Evolutionary conservation across 441 rosid species (phyloP), one percentile per base, ranked within the genome.

Genomic region (Arabidopsis lyrata): DNA sequence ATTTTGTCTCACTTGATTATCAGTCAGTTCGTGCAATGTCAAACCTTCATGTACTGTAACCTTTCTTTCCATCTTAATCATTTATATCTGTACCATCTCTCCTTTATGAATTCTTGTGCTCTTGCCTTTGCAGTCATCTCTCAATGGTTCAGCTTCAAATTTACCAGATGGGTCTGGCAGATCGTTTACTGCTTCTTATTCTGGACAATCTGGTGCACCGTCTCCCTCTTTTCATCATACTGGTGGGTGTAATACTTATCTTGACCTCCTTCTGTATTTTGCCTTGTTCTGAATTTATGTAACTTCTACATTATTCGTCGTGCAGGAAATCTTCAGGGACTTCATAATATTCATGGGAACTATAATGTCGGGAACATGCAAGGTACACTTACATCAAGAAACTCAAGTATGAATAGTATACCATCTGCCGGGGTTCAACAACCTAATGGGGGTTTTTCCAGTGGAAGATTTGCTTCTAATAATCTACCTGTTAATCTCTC

Each of bases 341-440:
- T 95, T 79, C 99, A 95, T 77, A 88, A 88, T 73, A 80, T 92
- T 74, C 94, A 95, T 75, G 99, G 97, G 67, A 89, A 86, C 78
- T 95, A 86, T 84, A 95, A 88, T 83, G 89, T 90, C 65, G 88
- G 97, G 73, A 90, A 81, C 86, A 87, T 95, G 80, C 95, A 91
- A 34, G 94, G 97, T 78, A 81, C 96, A 54, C 90, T 95, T 55
- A 42, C 91, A 80, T 89, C 97, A 66, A 92, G 99, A 82, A 95
- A 89, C 81, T 87, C 97, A 57, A 75, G 93, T 57, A 70, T 92
- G 68, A 90, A 81, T 61, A 90, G 77, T 66, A 77, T 89, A 77
- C 96, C 92, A 63, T 86, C 97, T n/a, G 84, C 90, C 22, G 97
- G 94, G 53, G 86, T 90, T 74, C 99, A 95, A 75, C 97, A 94